Conservation (phyloP, 2,329 filamentous ascomycete species). For the Pseudovirgaria hyperparasitica region DNA sequence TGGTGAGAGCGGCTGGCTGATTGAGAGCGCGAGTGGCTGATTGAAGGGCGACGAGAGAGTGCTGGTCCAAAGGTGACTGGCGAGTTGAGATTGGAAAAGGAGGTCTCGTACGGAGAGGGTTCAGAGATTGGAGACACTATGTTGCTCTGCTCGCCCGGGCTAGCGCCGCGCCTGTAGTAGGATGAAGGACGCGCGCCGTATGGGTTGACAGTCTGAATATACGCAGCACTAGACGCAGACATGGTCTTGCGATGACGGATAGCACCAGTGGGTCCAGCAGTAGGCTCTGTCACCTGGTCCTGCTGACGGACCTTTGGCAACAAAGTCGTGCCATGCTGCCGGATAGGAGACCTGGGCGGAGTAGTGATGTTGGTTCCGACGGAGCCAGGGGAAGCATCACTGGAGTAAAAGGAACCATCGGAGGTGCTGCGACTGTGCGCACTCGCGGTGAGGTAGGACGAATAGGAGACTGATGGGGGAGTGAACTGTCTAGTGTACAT, state of each 20-base stretch:
- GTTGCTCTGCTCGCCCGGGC: conserved; percentile 28
- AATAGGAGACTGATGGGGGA: conserved; percentile 25
- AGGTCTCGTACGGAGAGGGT: conserved; percentile 26
- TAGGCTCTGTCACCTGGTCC: conserved; percentile 61
- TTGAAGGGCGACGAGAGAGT: conserved; percentile 21
- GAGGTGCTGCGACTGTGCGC: conserved; percentile 33
- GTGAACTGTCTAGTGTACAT: conserved; percentile 34
- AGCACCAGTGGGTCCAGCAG: conserved; percentile 30
- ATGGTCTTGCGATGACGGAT: conserved; percentile 47
- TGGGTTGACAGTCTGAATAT: conserved; percentile 32
- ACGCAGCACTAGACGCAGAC: conserved; percentile 32
- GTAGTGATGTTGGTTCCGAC: conserved; percentile 56
- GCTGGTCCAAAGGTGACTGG: conserved; percentile 40
- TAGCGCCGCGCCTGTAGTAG: conserved; percentile 32
- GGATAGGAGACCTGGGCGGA: conserved; percentile 57
- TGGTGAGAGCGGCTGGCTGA: conserved; percentile 13
- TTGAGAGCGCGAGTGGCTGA: conserved; percentile 23
- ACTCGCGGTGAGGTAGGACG: conserved; percentile 24
- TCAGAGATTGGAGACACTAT: conserved; percentile 33
- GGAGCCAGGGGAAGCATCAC: conserved; percentile 57
- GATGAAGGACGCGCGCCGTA: conserved; percentile 34
- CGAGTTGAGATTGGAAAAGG: conserved; percentile 44
- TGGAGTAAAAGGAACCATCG: conserved; percentile 49
- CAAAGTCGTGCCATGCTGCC: conserved; percentile 66
- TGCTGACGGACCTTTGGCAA: conserved; percentile 78